Conservation (phyloP, 306 rosid species). For the Lathyrus tuberosus region DNA sequence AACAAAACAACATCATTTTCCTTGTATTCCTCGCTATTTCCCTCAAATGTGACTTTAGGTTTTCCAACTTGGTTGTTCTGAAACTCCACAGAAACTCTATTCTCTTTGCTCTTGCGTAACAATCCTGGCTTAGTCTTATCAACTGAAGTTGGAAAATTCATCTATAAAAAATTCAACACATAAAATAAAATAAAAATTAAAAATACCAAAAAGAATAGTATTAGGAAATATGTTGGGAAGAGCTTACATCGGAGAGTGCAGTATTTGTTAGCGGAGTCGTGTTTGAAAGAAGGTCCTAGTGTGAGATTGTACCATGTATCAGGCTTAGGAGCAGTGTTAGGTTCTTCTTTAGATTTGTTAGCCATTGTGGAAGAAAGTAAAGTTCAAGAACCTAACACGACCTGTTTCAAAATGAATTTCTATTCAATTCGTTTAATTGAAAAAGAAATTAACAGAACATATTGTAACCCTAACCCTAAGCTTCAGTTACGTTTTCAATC, state of each 20-base stretch:
- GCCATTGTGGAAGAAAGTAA: neutral
- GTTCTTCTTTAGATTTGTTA: slow-evolving; percentile 80
- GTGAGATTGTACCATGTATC: slow-evolving; percentile 85
- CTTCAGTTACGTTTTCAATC: neutral
- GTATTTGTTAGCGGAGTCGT: slow-evolving; percentile 74
- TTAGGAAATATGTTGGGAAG: too few relatives aligned
- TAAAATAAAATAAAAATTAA: neutral
- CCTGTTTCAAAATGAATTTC: neutral
- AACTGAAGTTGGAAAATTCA: slow-evolving; percentile 94
- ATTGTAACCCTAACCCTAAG: neutral
- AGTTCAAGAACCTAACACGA: neutral
- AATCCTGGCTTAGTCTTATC: slow-evolving; percentile 78
- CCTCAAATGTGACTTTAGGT: slow-evolving; percentile 82
- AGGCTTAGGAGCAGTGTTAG: slow-evolving; percentile 75
- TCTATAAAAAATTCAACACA: slow-evolving; percentile 51
- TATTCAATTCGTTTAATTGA: too few relatives aligned
- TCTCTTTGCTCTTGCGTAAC: slow-evolving; percentile 79
- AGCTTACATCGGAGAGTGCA: slow-evolving; percentile 91
- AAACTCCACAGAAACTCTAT: slow-evolving; percentile 81
- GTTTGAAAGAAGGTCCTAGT: slow-evolving; percentile 83
- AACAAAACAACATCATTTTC: slow-evolving; percentile 87
- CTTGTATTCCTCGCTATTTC: slow-evolving; percentile 83
- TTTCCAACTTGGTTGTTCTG: slow-evolving; percentile 86
- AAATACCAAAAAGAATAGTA: too few relatives aligned
- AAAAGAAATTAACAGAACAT: neutral